Conservation (phyloP, 768 basidiomycete genomes). For the Tricholoma bakamatsutake region DNA sequence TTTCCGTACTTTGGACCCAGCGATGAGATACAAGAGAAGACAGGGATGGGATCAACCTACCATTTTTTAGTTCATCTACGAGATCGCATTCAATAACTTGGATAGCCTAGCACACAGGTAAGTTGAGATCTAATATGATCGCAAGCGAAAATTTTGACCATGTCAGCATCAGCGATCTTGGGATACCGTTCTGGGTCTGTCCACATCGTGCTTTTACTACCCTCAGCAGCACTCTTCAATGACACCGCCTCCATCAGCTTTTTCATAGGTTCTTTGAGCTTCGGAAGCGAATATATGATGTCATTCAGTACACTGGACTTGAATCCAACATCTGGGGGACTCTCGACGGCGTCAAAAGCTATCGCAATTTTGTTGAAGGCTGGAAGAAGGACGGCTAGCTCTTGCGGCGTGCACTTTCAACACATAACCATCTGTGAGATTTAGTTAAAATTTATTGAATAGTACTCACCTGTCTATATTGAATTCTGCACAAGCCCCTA, state of each 20-base stretch:
- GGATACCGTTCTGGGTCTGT: constrained; percentile 39
- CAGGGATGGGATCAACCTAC: constrained; percentile 29
- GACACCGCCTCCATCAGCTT: constrained; percentile 52
- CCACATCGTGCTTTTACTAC: constrained; percentile 72
- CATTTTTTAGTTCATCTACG: constrained; percentile 60
- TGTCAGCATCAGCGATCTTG: constrained; percentile 47
- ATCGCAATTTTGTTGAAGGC: constrained; percentile 68
- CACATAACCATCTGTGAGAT: background rate
- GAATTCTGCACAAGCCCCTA: constrained; percentile 80
- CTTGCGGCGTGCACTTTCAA: constrained; percentile 71
- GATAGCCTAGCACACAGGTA: constrained; percentile 44
- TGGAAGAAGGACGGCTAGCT: constrained; percentile 68
- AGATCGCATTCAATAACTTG: constrained; percentile 66
- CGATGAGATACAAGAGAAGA: background rate
- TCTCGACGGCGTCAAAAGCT: constrained; percentile 48
- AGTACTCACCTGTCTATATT: constrained; percentile 78
- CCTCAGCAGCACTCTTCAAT: constrained; percentile 56
- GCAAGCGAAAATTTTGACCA: constrained; percentile 39
- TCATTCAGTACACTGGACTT: constrained; percentile 62
- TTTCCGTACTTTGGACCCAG: constrained; percentile 54
- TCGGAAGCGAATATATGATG: constrained; percentile 65
- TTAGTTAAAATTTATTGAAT: background rate
- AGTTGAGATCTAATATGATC: background rate
- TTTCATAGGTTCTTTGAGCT: constrained; percentile 47
- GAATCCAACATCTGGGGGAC: constrained; percentile 48